Evolutionary conservation across 306 rosid genomes (phyloP).

Genomic region (Leucaena leucocephala): DNA sequence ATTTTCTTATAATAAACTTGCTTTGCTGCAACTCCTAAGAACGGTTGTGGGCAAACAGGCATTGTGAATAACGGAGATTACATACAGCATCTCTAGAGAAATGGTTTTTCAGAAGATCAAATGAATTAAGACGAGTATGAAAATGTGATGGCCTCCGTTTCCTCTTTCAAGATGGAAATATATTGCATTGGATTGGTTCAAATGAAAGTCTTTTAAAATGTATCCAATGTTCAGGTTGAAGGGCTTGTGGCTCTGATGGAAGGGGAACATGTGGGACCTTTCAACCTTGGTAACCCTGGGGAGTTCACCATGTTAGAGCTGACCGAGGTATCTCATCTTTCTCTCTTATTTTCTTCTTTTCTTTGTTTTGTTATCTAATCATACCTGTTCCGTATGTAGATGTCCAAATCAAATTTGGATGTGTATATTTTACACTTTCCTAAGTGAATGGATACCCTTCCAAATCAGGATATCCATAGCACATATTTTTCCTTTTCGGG

Average conservation of each 20-base stretch:
- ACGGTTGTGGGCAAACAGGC: too few species aligned
- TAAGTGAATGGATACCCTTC: background rate
- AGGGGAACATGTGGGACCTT: slow-evolving; percentile 90
- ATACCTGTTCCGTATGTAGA: background rate
- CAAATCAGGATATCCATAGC: background rate
- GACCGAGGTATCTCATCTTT: slow-evolving; percentile 67
- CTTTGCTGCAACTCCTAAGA: too few species aligned
- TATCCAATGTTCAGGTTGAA: slow-evolving; percentile 61
- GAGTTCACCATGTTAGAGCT: slow-evolving; percentile 98
- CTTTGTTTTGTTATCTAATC: background rate
- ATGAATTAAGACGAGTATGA: background rate
- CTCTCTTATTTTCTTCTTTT: slow-evolving; percentile 22
- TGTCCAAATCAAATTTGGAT: background rate
- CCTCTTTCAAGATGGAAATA: background rate
- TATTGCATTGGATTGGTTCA: slow-evolving; percentile 21
- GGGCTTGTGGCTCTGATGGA: slow-evolving; percentile 92
- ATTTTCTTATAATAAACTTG: background rate
- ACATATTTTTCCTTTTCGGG: background rate
- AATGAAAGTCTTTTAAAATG: slow-evolving; percentile 13
- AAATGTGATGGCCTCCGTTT: background rate
- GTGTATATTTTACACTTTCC: background rate
- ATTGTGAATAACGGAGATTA: slow-evolving; percentile 19
- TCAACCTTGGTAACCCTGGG: slow-evolving; percentile 96
- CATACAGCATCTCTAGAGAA: slow-evolving; percentile 27
- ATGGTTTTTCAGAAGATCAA: background rate